phyloP scores from a whole-genome alignment of 208 protist species.

The Trypanosoma mega region DNA sequence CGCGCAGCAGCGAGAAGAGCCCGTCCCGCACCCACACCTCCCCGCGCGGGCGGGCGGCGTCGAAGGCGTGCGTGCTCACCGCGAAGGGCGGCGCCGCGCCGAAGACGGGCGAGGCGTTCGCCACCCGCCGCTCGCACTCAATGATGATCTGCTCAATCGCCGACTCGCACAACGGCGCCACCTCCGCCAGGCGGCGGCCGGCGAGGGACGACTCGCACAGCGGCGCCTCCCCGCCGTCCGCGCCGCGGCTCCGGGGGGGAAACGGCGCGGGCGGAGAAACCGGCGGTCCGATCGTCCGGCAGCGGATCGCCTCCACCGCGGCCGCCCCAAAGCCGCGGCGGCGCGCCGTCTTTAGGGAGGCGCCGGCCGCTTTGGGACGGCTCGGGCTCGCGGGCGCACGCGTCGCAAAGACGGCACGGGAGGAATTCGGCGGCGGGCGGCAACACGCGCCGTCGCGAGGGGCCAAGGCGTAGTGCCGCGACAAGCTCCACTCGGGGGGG shows the following conservation, averaged over 20 bases:
- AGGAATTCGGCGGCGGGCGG: no score
- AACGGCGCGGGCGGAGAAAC: not conserved
- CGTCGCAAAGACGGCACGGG: no score
- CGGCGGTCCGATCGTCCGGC: not conserved
- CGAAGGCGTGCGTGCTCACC: not conserved
- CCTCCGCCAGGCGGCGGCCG: slow-evolving; percentile 23
- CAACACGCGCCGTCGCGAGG: no score
- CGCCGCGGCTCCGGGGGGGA: not conserved
- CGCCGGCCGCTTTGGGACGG: not conserved
- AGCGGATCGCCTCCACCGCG: slow-evolving; percentile 29
- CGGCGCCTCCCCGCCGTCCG: slow-evolving; percentile 34
- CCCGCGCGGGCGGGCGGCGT: no score
- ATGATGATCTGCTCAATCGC: slow-evolving; percentile 74
- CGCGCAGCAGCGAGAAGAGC: no score
- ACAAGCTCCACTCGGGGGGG: no score
- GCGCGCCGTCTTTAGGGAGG: slow-evolving; percentile 4
- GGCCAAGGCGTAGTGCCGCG: no score
- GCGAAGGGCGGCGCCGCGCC: not conserved
- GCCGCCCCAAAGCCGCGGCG: slow-evolving; percentile 25
- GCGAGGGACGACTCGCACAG: slow-evolving; percentile 35
- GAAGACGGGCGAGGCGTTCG: slow-evolving; percentile 31
- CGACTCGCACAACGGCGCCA: slow-evolving; percentile 68
- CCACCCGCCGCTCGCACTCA: slow-evolving; percentile 66
- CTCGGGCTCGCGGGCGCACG: not conserved
- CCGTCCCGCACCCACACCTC: no score